Evolutionary conservation across 2,329 filamentous ascomycete genomes (phyloP).

Genomic region (Hymenoscyphus infarciens): DNA sequence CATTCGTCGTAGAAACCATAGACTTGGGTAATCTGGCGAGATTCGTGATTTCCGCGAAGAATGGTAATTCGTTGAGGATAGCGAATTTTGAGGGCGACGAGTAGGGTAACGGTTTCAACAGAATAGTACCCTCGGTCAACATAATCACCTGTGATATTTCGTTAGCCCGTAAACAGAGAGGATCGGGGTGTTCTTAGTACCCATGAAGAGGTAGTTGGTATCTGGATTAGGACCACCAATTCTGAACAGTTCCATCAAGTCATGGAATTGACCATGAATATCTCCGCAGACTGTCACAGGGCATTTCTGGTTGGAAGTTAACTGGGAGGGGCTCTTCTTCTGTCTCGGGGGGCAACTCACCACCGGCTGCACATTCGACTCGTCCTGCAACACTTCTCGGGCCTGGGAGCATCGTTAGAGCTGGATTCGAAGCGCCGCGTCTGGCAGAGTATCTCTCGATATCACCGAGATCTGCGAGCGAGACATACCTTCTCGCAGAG

Average conservation of each 20-base stretch:
- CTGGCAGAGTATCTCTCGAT: neutral
- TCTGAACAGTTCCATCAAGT: conserved; percentile 99
- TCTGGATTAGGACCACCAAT: conserved; percentile 97
- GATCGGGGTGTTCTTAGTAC: conserved; percentile 43
- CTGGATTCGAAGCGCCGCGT: conserved; percentile 5
- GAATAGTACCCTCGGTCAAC: conserved; percentile 99
- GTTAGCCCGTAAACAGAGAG: conserved; percentile 21
- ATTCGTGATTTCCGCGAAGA: conserved; percentile 98
- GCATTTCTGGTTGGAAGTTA: conserved; percentile 67
- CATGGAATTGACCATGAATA: conserved; percentile 98
- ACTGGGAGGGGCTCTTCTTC: conserved; percentile 30
- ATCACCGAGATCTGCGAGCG: conserved; percentile 22
- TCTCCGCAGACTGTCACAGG: conserved; percentile 98
- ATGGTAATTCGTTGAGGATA: conserved; percentile 98
- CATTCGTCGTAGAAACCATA: conserved; percentile 99
- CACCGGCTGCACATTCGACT: conserved; percentile 98
- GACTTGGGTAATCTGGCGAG: conserved; percentile 96
- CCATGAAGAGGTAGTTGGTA: conserved; percentile 99
- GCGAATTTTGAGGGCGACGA: conserved; percentile 95
- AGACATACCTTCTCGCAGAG: conserved; percentile 89
- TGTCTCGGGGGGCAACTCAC: conserved; percentile 52
- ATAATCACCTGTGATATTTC: conserved; percentile 70
- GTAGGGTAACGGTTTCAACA: conserved; percentile 93
- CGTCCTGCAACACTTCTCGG: conserved; percentile 91
- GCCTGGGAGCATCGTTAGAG: conserved; percentile 53